These are phyloP conservation scores for Wickerhamomyces kurtzmanii DNA, from an alignment of 805 yeast species.

Conservation along the genomic window DNA sequence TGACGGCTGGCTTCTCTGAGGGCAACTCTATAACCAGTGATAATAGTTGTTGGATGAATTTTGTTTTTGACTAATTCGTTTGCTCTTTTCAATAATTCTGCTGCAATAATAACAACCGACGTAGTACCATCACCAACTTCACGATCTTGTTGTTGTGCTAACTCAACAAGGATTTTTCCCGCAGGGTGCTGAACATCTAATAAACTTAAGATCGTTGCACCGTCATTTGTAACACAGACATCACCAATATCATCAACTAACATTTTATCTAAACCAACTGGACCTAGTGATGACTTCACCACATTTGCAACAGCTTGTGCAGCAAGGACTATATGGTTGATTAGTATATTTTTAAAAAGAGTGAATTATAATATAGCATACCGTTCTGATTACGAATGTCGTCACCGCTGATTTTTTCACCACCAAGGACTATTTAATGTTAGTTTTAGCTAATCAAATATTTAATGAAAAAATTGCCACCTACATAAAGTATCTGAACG, in stretches of 20 bases:
- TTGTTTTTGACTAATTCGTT: conserved; percentile 85
- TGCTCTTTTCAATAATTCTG: conserved; percentile 90
- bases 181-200: conserved; percentile 97
- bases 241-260: conserved; percentile 81
- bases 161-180: conserved; percentile 90
- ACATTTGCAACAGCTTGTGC: conserved; percentile 69
- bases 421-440: conserved; percentile 66
- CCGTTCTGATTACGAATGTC: conserved; percentile 95
- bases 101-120: conserved; percentile 83
- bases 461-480: not conserved
- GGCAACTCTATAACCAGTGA: conserved; percentile 91
- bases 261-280: conserved; percentile 97
- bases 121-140: conserved; percentile 99
- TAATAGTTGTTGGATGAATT: conserved; percentile 96
- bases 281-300: conserved; percentile 81
- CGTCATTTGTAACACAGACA: conserved; percentile 87
- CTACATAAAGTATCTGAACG: conserved; percentile 81
- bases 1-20: conserved; percentile 83
- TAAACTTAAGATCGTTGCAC: conserved; percentile 91
- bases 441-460: not conserved
- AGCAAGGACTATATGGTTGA: too few species aligned
- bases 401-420: conserved; percentile 92
- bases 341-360: too few species aligned
- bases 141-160: conserved; percentile 94
- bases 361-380: too few species aligned